Evolutionary conservation across 1,139 yeast species (phyloP).

Genomic region (Geotrichum phurueaensis): DNA sequence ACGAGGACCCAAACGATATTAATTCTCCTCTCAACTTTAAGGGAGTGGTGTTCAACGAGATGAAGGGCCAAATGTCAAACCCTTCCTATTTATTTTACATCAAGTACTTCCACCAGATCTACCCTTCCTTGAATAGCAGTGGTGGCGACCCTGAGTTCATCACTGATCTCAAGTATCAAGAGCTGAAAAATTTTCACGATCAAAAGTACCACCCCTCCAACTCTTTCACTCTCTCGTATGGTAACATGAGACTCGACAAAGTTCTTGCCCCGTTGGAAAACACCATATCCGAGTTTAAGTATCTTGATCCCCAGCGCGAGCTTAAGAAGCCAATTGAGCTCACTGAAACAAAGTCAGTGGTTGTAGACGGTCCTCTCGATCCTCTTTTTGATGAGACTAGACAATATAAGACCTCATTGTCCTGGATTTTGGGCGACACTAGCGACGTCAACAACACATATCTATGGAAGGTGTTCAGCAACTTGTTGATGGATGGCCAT

Average conservation of each 20-base stretch:
- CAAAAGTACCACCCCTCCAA: slow-evolving; percentile 84
- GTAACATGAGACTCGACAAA: slow-evolving; percentile 58
- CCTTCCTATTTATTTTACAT: slow-evolving; percentile 81
- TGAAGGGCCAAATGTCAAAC: slow-evolving; percentile 96
- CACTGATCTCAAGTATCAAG: slow-evolving; percentile 66
- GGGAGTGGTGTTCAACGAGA: slow-evolving; percentile 96
- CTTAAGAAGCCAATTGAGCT: slow-evolving; percentile 45
- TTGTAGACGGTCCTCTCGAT: slow-evolving; percentile 71
- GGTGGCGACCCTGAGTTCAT: slow-evolving; percentile 92
- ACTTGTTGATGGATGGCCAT: slow-evolving; percentile 82
- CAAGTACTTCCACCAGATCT: slow-evolving; percentile 76
- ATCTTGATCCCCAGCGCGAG: slow-evolving; percentile 24
- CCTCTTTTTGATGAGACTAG: slow-evolving; percentile 66
- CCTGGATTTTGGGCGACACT: slow-evolving; percentile 83
- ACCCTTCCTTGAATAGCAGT: slow-evolving; percentile 77
- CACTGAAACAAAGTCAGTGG: slow-evolving; percentile 34
- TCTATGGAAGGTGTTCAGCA: slow-evolving; percentile 64
- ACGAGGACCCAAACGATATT: slow-evolving; percentile 51
- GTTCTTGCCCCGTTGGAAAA: slow-evolving; percentile 56
- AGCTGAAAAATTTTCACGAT: slow-evolving; percentile 68
- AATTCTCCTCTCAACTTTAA: slow-evolving; percentile 63
- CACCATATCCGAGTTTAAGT: slow-evolving; percentile 47
- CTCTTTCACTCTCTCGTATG: slow-evolving; percentile 81
- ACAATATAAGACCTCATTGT: slow-evolving; percentile 73
- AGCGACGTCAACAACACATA: slow-evolving; percentile 63